These are phyloP conservation scores for Tephrocybe sp. DNA, from an alignment of 768 basidiomycete genomes.

Conservation along the genomic window DNA sequence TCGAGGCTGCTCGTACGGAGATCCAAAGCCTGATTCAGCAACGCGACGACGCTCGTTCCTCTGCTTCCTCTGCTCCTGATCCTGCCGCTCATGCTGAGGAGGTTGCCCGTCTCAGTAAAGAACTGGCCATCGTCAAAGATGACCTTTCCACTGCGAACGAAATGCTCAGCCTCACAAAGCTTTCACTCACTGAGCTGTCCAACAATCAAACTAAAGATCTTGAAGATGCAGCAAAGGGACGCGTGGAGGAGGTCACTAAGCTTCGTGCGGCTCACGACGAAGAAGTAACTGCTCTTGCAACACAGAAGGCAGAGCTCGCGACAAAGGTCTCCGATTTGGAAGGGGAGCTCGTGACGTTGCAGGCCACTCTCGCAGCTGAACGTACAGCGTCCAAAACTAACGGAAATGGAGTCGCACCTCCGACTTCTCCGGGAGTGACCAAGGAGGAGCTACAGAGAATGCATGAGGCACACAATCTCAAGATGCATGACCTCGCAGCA, in stretches of 20 bases:
- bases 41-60: conserved; percentile 60
- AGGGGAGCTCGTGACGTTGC: conserved; percentile 70
- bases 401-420: conserved; percentile 38
- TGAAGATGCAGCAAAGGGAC: conserved; percentile 70
- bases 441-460: conserved; percentile 76
- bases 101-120: conserved; percentile 53
- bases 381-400: conserved; percentile 56
- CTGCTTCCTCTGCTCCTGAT: conserved; percentile 37
- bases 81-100: conserved; percentile 53
- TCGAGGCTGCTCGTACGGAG: conserved; percentile 54
- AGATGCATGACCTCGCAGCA: conserved; percentile 71
- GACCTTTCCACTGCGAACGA: conserved; percentile 68
- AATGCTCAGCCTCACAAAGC: conserved; percentile 66
- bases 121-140: conserved; percentile 63
- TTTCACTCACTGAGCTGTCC: conserved; percentile 69
- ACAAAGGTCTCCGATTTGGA: conserved; percentile 71
- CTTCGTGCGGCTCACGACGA: conserved; percentile 59
- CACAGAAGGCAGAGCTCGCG: conserved; percentile 63
- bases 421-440: conserved; percentile 53
- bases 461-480: conserved; percentile 85
- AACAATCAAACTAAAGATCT: conserved; percentile 69
- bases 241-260: conserved; percentile 69
- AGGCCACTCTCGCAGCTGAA: conserved; percentile 53
- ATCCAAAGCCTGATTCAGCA: conserved; percentile 58
- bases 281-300: conserved; percentile 54